phyloP scores from a whole-genome alignment of 75 land plant genomes.

The Sequoiadendron giganteum region DNA sequence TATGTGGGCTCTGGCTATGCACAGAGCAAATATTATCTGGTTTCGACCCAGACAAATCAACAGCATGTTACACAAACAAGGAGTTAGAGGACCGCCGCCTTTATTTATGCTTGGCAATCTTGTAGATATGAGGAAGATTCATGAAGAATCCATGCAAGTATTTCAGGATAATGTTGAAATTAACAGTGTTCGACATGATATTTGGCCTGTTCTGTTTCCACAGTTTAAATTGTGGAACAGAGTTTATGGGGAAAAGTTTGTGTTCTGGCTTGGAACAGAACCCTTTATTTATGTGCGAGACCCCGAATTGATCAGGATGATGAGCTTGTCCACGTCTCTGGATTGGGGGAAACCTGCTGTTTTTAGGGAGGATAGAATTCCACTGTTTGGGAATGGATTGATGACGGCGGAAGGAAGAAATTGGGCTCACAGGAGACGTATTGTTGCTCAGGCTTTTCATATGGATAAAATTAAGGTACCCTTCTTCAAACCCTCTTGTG shows the following conservation, averaged over 20 bases:
- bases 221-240: neutral
- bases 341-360: constrained; percentile 46
- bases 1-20: neutral
- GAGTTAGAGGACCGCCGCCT: constrained; percentile 48
- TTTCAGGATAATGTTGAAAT: neutral
- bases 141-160: neutral
- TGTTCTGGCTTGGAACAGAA: constrained; percentile 68
- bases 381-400: constrained; percentile 69
- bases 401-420: constrained; percentile 52
- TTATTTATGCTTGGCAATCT: constrained; percentile 34
- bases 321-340: constrained; percentile 19
- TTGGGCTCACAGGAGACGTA: constrained; percentile 69
- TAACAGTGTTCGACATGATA: neutral
- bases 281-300: constrained; percentile 29
- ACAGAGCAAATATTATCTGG: neutral
- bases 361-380: constrained; percentile 30
- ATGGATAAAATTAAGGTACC: constrained; percentile 76
- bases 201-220: neutral
- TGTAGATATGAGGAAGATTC: constrained; percentile 19
- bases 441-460: constrained; percentile 67
- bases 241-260: constrained; percentile 48
- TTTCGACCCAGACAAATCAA: constrained; percentile 5
- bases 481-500: neutral
- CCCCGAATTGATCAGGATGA: constrained; percentile 42
- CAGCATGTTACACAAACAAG: constrained; percentile 29